phyloP scores from a whole-genome alignment of 2,329 filamentous ascomycete genomes.

The Colletotrichum shisoi region DNA sequence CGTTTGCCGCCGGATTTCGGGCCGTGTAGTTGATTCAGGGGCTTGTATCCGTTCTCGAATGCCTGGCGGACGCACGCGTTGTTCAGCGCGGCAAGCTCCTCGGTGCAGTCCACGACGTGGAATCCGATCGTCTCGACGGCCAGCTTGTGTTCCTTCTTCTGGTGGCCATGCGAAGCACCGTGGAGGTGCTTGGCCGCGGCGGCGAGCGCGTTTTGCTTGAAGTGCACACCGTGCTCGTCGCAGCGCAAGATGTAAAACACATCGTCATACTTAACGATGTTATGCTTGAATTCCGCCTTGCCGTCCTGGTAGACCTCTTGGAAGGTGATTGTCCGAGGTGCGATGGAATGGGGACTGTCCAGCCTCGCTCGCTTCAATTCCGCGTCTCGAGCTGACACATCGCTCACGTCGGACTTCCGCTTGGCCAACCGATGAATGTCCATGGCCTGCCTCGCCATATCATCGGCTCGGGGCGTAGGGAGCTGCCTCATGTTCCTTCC shows the following conservation, averaged over 20 bases:
- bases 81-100: slow-evolving; percentile 33
- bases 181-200: slow-evolving; percentile 40
- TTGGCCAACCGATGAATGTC: slow-evolving; percentile 18
- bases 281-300: slow-evolving; percentile 39
- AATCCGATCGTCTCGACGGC: slow-evolving; percentile 38
- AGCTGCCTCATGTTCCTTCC: slow-evolving; percentile 7
- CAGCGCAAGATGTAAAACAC: slow-evolving; percentile 42
- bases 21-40: slow-evolving; percentile 34
- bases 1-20: slow-evolving; percentile 36
- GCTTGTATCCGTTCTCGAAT: slow-evolving; percentile 38
- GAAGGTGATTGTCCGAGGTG: slow-evolving; percentile 38
- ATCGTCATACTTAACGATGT: slow-evolving; percentile 37
- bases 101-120: slow-evolving; percentile 38
- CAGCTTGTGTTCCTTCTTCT: slow-evolving; percentile 24
- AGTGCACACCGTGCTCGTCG: slow-evolving; percentile 41
- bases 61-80: slow-evolving; percentile 37
- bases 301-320: slow-evolving; percentile 41
- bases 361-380: slow-evolving; percentile 22
- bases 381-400: neutral
- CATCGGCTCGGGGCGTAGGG: slow-evolving; percentile 7
- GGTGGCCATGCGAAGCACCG: slow-evolving; percentile 33
- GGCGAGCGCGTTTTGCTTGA: slow-evolving; percentile 35
- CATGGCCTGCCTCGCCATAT: slow-evolving; percentile 7
- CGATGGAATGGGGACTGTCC: slow-evolving; percentile 8
- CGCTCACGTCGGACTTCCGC: slow-evolving; percentile 27